Evolutionary conservation across 371 early-diverging fungal genomes (phyloP).

Genomic region (Rhizopus arrhizus): DNA sequence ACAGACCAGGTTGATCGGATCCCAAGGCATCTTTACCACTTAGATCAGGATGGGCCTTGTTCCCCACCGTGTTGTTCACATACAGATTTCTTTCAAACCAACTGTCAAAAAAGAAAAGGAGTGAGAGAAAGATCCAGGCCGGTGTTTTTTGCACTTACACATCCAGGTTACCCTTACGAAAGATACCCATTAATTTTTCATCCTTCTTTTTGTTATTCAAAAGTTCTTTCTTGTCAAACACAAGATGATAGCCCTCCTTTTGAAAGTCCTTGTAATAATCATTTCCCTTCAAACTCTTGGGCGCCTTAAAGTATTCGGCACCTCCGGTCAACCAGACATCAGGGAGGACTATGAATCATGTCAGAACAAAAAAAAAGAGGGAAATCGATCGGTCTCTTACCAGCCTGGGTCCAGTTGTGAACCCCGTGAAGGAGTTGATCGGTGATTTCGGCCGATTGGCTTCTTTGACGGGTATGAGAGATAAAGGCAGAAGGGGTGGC

Average conservation of each 20-base stretch:
- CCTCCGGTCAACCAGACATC: constrained; percentile 76
- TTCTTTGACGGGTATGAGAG: constrained; percentile 64
- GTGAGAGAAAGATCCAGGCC: too few relatives aligned
- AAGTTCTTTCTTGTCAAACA: constrained; percentile 56
- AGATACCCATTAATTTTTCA: constrained; percentile 72
- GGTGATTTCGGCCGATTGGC: constrained; percentile 56
- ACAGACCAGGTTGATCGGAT: constrained; percentile 67
- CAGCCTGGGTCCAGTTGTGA: constrained; percentile 44
- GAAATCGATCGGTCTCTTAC: constrained; percentile 14
- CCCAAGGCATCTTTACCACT: constrained; percentile 53
- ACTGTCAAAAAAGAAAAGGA: too few relatives aligned
- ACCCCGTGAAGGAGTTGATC: constrained; percentile 69
- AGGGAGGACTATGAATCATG: constrained; percentile 45
- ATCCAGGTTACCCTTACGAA: constrained; percentile 65
- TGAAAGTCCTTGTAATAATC: constrained; percentile 60
- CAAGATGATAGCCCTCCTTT: constrained; percentile 64
- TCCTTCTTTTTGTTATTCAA: constrained; percentile 47
- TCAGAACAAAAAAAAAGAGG: background rate
- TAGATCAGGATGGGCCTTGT: constrained; percentile 53
- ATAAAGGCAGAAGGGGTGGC: constrained; percentile 77
- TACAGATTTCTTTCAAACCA: constrained; percentile 74
- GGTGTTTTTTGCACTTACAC: too few relatives aligned
- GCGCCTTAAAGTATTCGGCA: constrained; percentile 60
- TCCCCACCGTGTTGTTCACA: constrained; percentile 55
- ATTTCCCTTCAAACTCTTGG: constrained; percentile 52